Base-by-base conservation (phyloP, 495 filamentous ascomycete genomes). In the Acidiella bohemica region DNA sequence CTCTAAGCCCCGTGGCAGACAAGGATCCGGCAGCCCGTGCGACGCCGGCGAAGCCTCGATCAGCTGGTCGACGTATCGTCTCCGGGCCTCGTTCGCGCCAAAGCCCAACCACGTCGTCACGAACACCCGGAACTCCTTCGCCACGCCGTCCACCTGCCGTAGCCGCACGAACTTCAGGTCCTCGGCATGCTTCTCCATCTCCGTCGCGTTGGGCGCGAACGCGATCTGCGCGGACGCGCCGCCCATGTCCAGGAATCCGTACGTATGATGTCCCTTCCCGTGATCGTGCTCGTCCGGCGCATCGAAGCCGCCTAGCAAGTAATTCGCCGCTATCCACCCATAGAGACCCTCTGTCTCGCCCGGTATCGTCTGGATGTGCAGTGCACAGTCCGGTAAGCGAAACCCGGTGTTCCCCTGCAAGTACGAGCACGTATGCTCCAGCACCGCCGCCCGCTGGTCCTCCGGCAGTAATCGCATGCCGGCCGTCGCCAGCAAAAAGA, bases 301-400 rank as follows among this genome's bases (percentile, higher is more conserved):
- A 57, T 96, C 81, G 48, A 96, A 96, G 2, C 84, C 84, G n/a
- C 83, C 86, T 23, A 99, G 64, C 14, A 99, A 62, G 55, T 96
- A 99, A 54, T 99, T 99, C n/a, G 88, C 78, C 24, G 90, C 90
- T 47, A 96, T 78, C 90, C 90, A 99, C n/a, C 90, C 90, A 49
- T 96, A 99, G 28, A 99, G 59, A 13, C 87, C 90, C 59, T 99
- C 90, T 0, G 92, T 96, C 54, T 93, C 87, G n/a, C 90, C 90
- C 1, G 83, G 76, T 41, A 99, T 96, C 10, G 94, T 85, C 53
- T 95, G 88, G 17, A 99, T 81, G 53, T 99, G 86, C 3, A 82
- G 59, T 38, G 70, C 74, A 63, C 90, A 99, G 56, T 96, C 86
- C 25, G 90, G 86, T 3, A 99, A 69, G 34, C 76, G 68, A 52